Percentiles rank a stretch among this genome's conserved stretches.
These are phyloP conservation scores for Solanum chmielewskii DNA, from an alignment of 257 asterid genomes.

Conservation along the genomic window DNA sequence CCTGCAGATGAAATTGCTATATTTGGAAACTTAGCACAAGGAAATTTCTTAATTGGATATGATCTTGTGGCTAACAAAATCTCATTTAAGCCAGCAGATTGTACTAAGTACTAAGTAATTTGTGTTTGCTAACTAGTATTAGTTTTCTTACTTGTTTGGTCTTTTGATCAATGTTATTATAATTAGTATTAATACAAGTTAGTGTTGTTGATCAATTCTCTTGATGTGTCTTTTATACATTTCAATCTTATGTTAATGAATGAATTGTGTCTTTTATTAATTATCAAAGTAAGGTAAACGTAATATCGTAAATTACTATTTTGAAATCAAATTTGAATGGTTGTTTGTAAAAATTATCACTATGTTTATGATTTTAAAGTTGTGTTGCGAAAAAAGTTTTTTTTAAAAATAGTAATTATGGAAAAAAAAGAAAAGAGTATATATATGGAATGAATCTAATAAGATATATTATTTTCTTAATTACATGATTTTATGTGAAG, in stretches of 20 bases:
- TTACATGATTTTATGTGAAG: not conserved
- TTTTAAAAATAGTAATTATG: not conserved
- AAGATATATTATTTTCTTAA: not conserved
- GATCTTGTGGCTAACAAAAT: constrained; percentile 22
- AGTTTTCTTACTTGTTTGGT: not conserved
- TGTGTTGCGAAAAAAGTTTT: not conserved
- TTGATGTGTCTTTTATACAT: not conserved
- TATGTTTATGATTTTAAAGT: not conserved
- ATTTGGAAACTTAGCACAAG: constrained; percentile 39
- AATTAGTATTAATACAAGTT: not conserved
- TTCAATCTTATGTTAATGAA: not conserved
- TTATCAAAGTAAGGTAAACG: not conserved
- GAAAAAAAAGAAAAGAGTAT: not conserved
- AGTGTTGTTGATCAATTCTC: not conserved
- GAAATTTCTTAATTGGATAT: constrained; percentile 35
- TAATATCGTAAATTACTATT: not conserved
- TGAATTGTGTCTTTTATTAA: too few relatives aligned
- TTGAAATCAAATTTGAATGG: not conserved
- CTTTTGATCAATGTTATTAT: not conserved
- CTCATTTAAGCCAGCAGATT: constrained; percentile 37
- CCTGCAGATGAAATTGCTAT: constrained; percentile 5
- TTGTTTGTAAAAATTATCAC: not conserved
- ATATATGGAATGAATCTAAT: not conserved
- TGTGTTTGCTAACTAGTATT: not conserved
- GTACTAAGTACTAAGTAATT: constrained; percentile 2